phyloP scores from a whole-genome alignment of 331 rosid genomes.

The Malus hybrid region DNA sequence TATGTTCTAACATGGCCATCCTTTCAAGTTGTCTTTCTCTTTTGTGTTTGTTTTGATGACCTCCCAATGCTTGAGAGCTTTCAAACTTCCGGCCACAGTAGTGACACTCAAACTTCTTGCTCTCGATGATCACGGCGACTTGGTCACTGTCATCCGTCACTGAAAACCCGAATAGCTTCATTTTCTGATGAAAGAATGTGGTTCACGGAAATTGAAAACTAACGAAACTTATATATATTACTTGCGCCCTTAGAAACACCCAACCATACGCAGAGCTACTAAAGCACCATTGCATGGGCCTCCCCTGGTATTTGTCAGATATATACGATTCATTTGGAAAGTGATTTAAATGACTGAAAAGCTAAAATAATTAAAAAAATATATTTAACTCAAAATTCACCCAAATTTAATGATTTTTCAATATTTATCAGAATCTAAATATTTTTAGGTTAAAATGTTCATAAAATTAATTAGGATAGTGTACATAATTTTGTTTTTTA shows the following conservation, averaged over 20 bases:
- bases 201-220: background rate
- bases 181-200: background rate
- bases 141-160: background rate
- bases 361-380: too few relatives aligned
- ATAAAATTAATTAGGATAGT: too few relatives aligned
- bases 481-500: too few relatives aligned
- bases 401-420: too few relatives aligned
- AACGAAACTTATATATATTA: background rate
- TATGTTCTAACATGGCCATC: background rate
- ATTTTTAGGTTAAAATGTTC: too few relatives aligned
- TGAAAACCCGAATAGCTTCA: background rate
- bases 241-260: background rate
- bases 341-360: too few relatives aligned
- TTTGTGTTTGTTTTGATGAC: conserved; percentile 35
- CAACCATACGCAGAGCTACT: background rate
- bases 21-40: conserved; percentile 19
- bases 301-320: background rate
- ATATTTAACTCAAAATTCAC: too few relatives aligned
- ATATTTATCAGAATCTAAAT: too few relatives aligned
- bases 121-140: background rate
- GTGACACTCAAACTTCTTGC: conserved; percentile 18
- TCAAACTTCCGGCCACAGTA: conserved; percentile 22
- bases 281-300: background rate
- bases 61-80: conserved; percentile 31
- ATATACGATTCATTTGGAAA: too few relatives aligned